Base-by-base conservation (phyloP, 1,284 basidiomycete species). In the Grifola frondosa region DNA sequence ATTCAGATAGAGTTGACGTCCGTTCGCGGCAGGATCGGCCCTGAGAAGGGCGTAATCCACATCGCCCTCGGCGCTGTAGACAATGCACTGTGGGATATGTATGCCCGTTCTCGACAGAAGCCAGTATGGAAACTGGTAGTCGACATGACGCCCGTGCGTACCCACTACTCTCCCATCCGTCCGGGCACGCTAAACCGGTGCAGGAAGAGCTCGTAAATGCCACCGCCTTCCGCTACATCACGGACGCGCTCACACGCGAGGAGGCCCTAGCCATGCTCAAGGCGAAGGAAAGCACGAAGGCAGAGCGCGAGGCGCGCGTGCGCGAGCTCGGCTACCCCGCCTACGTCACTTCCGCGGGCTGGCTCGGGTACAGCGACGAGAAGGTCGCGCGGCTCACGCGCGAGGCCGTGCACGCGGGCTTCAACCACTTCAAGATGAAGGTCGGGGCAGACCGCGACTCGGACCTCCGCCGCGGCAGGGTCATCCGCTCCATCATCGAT, bases 371-470 rank as follows among this genome's bases (percentile, higher is more conserved):
- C 70, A 80, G 78, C 22, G 93, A 97, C 61, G 93, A 94, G 60
- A 97, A 97, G 65, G 83, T 97, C 34, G 80, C 82, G 3, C 79
- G 83, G 13, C 77, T 98, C 41, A 97, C 91, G 3, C 85, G 84
- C 59, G 88, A 91, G 61, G 90, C 93, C 22, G 75, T 98, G 40
- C 68, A 76, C 20, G 81, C 80, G 38, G 94, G 94, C 22, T 96
- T 96, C 79, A 92, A 91, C 71, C 91, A 94, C 69, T 95, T 96
- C 78, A 95, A 95, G 73, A 93, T 96, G 84, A 97, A 97, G 73
- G 93, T 98, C 50, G 95, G 95, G 42, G 85, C 88, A 26, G 77
- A 89, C 65, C 74, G 80, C 40, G 79, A 81, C 29, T 84, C 88
- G 60, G 95, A 97, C 68, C 72, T 95, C 39, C 84, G 91, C 38